Percentiles rank a stretch among this genome's conserved stretches.
Evolutionary conservation across 805 yeast genomes (phyloP).

Genomic region (Spathaspora arborariae): DNA sequence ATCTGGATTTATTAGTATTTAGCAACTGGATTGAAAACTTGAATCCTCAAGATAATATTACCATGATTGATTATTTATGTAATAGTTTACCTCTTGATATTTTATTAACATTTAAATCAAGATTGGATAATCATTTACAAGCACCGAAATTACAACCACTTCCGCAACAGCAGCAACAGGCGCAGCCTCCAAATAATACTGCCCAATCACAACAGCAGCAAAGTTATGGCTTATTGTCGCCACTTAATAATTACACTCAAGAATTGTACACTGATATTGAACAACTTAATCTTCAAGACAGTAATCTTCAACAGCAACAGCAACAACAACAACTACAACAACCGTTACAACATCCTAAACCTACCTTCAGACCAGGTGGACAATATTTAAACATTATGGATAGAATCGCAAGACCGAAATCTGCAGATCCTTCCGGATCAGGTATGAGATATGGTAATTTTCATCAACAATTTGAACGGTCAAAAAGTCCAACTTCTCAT

Average conservation of each 20-base stretch:
- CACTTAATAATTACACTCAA: slow-evolving; percentile 4
- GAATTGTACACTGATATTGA: slow-evolving; percentile 16
- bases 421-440: slow-evolving; percentile 38
- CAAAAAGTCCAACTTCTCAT: slow-evolving; percentile 39
- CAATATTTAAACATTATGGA: slow-evolving; percentile 11
- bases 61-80: slow-evolving; percentile 53
- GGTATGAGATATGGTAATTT: slow-evolving; percentile 8
- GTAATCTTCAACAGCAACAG: slow-evolving; percentile 3
- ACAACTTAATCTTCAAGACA: slow-evolving; percentile 7
- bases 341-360: slow-evolving; percentile 31
- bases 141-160: slow-evolving; percentile 7
- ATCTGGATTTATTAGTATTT: slow-evolving; percentile 47
- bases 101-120: slow-evolving; percentile 45
- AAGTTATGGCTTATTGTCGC: neutral
- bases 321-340: slow-evolving; percentile 9
- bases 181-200: neutral
- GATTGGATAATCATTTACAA: slow-evolving; percentile 38
- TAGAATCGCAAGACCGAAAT: slow-evolving; percentile 35
- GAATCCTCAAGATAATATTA: slow-evolving; percentile 47
- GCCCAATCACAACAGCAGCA: slow-evolving; percentile 3
- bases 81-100: slow-evolving; percentile 49
- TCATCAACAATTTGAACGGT: slow-evolving; percentile 25
- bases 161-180: slow-evolving; percentile 4
- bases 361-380: slow-evolving; percentile 16
- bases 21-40: slow-evolving; percentile 50